These are phyloP conservation scores for Nymphaea thermarum DNA, from an alignment of 164 flowering plant genomes.

Conservation along the genomic window DNA sequence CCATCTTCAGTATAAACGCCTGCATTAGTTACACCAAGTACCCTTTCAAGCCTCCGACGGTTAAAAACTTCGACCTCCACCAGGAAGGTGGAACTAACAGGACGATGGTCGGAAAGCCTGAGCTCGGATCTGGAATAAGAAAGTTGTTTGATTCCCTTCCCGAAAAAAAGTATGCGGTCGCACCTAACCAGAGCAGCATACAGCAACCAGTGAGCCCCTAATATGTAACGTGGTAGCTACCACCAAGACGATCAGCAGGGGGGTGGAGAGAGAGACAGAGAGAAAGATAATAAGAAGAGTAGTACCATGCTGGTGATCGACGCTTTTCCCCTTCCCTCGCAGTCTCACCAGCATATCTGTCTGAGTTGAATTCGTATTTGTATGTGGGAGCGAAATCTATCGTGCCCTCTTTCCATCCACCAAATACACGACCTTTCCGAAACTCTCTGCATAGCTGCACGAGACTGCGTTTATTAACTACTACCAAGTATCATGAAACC, in stretches of 20 bases:
- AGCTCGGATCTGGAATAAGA: slow-evolving; percentile 50
- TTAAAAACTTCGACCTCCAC: slow-evolving; percentile 71
- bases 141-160: slow-evolving; percentile 78
- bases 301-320: slow-evolving; percentile 96
- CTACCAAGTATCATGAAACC: background rate
- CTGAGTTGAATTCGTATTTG: slow-evolving; percentile 73
- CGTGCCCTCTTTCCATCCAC: slow-evolving; percentile 93
- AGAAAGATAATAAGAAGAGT: background rate
- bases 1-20: slow-evolving; percentile 50
- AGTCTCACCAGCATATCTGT: slow-evolving; percentile 69
- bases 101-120: slow-evolving; percentile 84
- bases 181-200: slow-evolving; percentile 49
- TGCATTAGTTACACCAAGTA: slow-evolving; percentile 44
- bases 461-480: background rate
- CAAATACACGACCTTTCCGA: slow-evolving; percentile 63
- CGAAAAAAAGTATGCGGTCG: slow-evolving; percentile 84
- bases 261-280: slow-evolving; percentile 1
- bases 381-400: slow-evolving; percentile 93
- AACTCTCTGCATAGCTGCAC: slow-evolving; percentile 75
- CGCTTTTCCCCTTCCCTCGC: slow-evolving; percentile 92
- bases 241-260: background rate
- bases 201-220: background rate
- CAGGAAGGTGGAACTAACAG: slow-evolving; percentile 68
- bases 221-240: background rate
- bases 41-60: slow-evolving; percentile 57